Base-by-base conservation (phyloP, 2,329 filamentous ascomycete genomes). In the Rutstroemia sp. region DNA sequence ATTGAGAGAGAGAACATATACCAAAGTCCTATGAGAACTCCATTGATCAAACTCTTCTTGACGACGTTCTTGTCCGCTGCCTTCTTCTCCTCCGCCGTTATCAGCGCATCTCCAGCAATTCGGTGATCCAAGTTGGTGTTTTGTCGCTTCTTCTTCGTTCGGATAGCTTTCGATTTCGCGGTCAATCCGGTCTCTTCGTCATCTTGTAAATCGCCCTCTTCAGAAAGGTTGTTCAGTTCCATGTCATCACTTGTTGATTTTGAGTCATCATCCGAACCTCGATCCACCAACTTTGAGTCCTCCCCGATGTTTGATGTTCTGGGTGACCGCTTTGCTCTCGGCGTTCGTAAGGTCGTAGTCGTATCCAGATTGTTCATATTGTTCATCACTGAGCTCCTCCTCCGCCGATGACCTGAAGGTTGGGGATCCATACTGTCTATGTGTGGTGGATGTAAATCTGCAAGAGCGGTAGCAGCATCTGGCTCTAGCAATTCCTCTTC, bases 161-260 rank as follows among this genome's bases (percentile, higher is more conserved):
- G 84, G 68, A 85, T 82, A 62, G 81, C 79, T 69, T 83, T 82
- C 65, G 92, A 88, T 66, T 83, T 81, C 59, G 80, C 79, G 39
- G 89, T 95, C 63, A 96, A 76, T 1, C 91, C 92, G 2, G 88
- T 89, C 77, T 96, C 92, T 73, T 95, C 92, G 68, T 96, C 92
- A 64, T 92, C 88, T 59, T 88, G 83, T 27, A 88, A 70, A 48
- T 87, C 88, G 62, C 89, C 87, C 63, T 89, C 87, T 27, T 84
- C 84, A 54, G 82, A 78, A 62, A 82, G 73, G 60, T 78, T 72
- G 64, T 78, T 76, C 65, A 82, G 69, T 68, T 84, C 81, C 64
- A 81, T 76, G 63, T 84, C 81, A 53, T 78, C 76, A 61, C 74
- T 69, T 2, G 62, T 64, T 38, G 55, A 57, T 48, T 60, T 66